A percentile compares a stretch with the other conserved stretches of the same genome.
Conservation (phyloP, 768 basidiomycete species). For the Cystofilobasidium ferigula region DNA sequence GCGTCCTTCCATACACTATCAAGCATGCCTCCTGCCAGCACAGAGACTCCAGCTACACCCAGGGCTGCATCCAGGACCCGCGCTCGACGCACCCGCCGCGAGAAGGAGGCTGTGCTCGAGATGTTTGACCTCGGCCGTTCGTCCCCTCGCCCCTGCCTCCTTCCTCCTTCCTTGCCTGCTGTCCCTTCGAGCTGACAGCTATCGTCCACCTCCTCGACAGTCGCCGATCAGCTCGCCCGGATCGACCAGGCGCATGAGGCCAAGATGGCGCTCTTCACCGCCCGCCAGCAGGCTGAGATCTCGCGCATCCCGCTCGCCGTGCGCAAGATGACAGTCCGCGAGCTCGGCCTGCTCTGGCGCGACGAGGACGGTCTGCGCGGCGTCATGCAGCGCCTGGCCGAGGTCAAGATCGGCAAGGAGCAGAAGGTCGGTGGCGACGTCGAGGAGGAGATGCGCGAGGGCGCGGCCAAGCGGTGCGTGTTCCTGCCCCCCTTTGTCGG, state of each 20-base stretch:
- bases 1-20: no score
- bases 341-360: constrained; percentile 35
- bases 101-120: background rate
- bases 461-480: background rate
- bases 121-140: constrained; percentile 2
- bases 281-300: constrained; percentile 37
- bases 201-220: background rate
- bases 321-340: constrained; percentile 32
- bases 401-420: constrained; percentile 33
- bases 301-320: constrained; percentile 35
- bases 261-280: constrained; percentile 26
- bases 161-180: background rate
- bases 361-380: constrained; percentile 27
- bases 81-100: background rate
- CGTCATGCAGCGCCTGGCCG: constrained; percentile 16
- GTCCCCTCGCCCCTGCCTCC: background rate
- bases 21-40: background rate
- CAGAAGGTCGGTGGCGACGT: constrained; percentile 29
- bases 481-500: background rate
- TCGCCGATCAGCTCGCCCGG: constrained; percentile 2
- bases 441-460: constrained; percentile 27
- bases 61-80: background rate
- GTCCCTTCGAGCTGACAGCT: background rate
- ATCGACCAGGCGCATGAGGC: background rate
- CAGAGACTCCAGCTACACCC: background rate